These are phyloP conservation scores for Hyparrhenia diplandra DNA, from an alignment of 176 grass and related monocot genomes.

Conservation along the genomic window DNA sequence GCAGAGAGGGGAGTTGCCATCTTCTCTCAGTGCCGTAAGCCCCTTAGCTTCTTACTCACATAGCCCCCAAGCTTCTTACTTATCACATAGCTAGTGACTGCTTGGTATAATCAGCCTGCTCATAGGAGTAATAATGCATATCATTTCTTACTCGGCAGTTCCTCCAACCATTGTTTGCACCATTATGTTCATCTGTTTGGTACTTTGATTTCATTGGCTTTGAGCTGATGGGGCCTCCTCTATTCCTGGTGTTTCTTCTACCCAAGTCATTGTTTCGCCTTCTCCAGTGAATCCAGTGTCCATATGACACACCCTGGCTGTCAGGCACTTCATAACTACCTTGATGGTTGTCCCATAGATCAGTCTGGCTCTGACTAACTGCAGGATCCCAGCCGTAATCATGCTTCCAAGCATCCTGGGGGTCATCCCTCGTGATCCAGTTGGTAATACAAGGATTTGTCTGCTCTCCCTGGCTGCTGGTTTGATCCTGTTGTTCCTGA, in stretches of 20 bases:
- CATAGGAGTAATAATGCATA: constrained; percentile 35
- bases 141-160: constrained; percentile 40
- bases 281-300: constrained; percentile 41
- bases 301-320: constrained; percentile 22
- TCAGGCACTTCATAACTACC: constrained; percentile 4
- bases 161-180: constrained; percentile 27
- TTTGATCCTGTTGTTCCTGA: constrained; percentile 24
- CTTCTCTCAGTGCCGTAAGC: neutral
- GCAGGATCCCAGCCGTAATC: constrained; percentile 29
- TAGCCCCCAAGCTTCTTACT: too few species aligned
- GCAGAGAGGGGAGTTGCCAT: neutral
- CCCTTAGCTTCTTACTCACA: neutral
- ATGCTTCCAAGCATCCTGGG: constrained; percentile 33
- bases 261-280: constrained; percentile 20
- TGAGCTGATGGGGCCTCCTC: constrained; percentile 36
- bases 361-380: constrained; percentile 4
- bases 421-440: constrained; percentile 33
- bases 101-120: constrained; percentile 41
- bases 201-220: constrained; percentile 58
- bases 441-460: constrained; percentile 8
- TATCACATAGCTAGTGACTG: constrained; percentile 47
- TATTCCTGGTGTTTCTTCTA: constrained; percentile 44
- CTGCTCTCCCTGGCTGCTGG: constrained; percentile 20
- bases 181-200: constrained; percentile 16
- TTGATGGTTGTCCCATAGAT: constrained; percentile 27